These are phyloP conservation scores for Sanguinoderma infundibulare DNA, from an alignment of 1,284 basidiomycete genomes.

Conservation along the genomic window DNA sequence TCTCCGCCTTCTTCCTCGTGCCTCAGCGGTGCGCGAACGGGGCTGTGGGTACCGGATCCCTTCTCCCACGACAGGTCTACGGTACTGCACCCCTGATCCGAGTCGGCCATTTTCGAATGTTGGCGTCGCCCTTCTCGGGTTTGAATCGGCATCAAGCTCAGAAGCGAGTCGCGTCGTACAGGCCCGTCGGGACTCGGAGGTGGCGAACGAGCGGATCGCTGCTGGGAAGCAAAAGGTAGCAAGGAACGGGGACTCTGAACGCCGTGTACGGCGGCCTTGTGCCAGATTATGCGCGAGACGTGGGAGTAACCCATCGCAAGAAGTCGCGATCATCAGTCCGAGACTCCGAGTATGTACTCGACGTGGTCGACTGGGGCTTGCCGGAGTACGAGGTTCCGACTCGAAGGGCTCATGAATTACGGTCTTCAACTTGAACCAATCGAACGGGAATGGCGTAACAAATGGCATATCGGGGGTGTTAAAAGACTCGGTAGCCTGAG, in stretches of 20 bases:
- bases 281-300: too few species aligned
- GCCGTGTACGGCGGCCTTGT: background rate
- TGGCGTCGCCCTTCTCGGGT: background rate
- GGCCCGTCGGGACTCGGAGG: background rate
- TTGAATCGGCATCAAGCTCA: background rate
- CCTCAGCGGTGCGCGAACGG: too few species aligned
- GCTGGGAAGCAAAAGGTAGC: background rate
- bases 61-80: background rate
- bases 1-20: too few species aligned
- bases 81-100: conserved; percentile 1
- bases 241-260: background rate
- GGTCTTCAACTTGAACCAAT: background rate
- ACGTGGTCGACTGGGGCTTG: too few species aligned
- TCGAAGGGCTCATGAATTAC: too few species aligned
- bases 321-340: background rate
- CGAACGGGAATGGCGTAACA: background rate
- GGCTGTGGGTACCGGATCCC: too few species aligned
- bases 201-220: background rate
- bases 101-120: background rate
- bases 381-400: background rate
- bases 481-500: too few species aligned
- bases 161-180: background rate
- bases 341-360: too few species aligned
- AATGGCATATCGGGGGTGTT: background rate
- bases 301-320: too few species aligned